phyloP scores from a whole-genome alignment of 2,329 filamentous ascomycete species.

The Leptographium procerum region DNA sequence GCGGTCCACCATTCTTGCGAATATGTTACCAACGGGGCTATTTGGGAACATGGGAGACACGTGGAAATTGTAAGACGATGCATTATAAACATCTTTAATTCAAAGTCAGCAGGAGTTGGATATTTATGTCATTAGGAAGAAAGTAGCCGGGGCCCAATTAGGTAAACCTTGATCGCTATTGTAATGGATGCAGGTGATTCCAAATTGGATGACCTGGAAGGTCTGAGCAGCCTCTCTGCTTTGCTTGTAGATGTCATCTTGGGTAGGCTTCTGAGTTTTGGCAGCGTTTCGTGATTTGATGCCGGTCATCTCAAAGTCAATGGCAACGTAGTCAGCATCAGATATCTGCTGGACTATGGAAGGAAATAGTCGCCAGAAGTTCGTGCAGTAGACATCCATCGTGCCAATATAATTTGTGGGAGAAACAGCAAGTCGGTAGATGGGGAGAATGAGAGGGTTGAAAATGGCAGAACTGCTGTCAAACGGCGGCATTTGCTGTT shows the following conservation, averaged over 20 bases:
- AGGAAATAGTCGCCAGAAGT: slow-evolving; percentile 20
- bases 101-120: background rate
- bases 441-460: background rate
- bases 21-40: slow-evolving; percentile 1
- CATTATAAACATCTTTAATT: slow-evolving; percentile 9
- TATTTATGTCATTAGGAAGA: background rate
- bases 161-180: slow-evolving; percentile 5
- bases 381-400: slow-evolving; percentile 18
- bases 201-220: slow-evolving; percentile 24
- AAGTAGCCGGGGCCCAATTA: background rate
- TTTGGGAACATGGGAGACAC: slow-evolving; percentile 20
- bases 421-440: too few species aligned
- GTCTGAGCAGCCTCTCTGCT: slow-evolving; percentile 18
- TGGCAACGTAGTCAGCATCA: slow-evolving; percentile 19
- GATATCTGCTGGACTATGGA: slow-evolving; percentile 19
- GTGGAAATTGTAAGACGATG: slow-evolving; percentile 20
- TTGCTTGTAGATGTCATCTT: slow-evolving; percentile 16
- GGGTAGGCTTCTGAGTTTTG: slow-evolving; percentile 1
- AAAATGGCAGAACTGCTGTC: too few species aligned
- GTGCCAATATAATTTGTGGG: background rate
- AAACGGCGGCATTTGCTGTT: background rate
- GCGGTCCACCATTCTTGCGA: slow-evolving; percentile 17
- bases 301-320: slow-evolving; percentile 29
- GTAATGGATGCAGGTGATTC: slow-evolving; percentile 21
- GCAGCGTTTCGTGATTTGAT: slow-evolving; percentile 9